Percentiles rank a stretch among this genome's conserved stretches.
These are phyloP conservation scores for Chalaropsis ovoidea DNA, from an alignment of 2,329 filamentous ascomycete species.

Conservation along the genomic window DNA sequence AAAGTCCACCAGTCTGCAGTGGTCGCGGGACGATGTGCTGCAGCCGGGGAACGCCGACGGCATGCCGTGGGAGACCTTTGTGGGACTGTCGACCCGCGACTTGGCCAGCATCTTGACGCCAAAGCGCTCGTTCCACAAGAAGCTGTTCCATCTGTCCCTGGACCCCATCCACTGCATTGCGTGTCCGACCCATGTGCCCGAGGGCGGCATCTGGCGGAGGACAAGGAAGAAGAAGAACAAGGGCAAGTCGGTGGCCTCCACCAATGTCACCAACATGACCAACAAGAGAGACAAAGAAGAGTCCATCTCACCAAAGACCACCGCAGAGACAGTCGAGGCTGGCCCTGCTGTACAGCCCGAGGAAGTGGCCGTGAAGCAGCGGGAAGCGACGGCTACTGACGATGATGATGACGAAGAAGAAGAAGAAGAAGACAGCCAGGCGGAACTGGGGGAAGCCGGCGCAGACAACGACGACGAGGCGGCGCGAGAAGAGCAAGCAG, in stretches of 20 bases:
- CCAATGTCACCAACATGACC: constrained; percentile 27
- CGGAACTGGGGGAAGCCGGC: constrained; percentile 31
- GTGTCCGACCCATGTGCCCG: constrained; percentile 70
- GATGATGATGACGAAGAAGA: constrained; percentile 28
- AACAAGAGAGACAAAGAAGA: constrained; percentile 18
- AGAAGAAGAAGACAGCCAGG: constrained; percentile 4
- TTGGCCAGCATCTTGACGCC: constrained; percentile 73
- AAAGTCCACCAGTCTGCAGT: constrained; percentile 28
- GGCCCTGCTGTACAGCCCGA: not conserved
- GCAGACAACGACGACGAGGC: constrained; percentile 27
- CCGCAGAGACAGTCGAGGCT: not conserved
- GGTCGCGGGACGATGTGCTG: constrained; percentile 35
- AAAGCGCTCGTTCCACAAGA: constrained; percentile 65
- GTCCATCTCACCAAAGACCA: constrained; percentile 20
- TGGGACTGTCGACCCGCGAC: constrained; percentile 64
- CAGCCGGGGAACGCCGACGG: constrained; percentile 45
- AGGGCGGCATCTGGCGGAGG: constrained; percentile 61
- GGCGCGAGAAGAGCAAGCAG: constrained; percentile 29
- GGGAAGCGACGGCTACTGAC: constrained; percentile 26
- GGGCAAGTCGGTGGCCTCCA: constrained; percentile 31
- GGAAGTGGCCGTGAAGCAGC: constrained; percentile 13
- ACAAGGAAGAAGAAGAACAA: constrained; percentile 39
- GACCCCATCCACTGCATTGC: constrained; percentile 73
- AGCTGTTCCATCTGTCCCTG: constrained; percentile 68
- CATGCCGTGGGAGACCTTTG: constrained; percentile 61